A percentile compares a stretch with the other conserved stretches of the same genome.
These are phyloP conservation scores for Colletotrichum somersetense DNA, from an alignment of 2,329 filamentous ascomycete species.

Conservation along the genomic window DNA sequence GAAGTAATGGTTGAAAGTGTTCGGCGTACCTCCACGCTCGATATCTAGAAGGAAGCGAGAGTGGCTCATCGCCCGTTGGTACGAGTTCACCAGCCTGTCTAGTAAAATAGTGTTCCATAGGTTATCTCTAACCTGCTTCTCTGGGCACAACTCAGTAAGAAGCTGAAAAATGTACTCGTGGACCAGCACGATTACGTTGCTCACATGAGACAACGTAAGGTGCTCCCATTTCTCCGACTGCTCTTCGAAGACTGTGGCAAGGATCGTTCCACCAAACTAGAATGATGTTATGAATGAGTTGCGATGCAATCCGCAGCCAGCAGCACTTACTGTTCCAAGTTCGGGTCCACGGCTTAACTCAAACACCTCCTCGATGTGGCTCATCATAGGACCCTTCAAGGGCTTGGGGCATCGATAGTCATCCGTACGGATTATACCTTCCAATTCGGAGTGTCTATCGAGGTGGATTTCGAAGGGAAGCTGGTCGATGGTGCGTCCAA, in stretches of 20 bases:
- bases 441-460: constrained; percentile 44
- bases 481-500: not conserved
- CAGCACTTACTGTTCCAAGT: constrained; percentile 59
- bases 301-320: not conserved
- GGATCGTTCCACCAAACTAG: constrained; percentile 55
- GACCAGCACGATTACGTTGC: constrained; percentile 62
- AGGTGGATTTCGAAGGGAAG: constrained; percentile 28
- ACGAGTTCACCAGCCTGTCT: constrained; percentile 59
- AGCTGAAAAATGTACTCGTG: constrained; percentile 64
- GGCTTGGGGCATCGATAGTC: constrained; percentile 43
- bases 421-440: constrained; percentile 48
- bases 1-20: constrained; percentile 68
- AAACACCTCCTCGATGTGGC: constrained; percentile 48
- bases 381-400: constrained; percentile 53
- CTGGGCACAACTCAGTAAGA: constrained; percentile 58
- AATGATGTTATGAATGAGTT: not conserved
- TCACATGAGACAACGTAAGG: constrained; percentile 62
- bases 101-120: constrained; percentile 59
- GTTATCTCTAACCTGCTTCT: constrained; percentile 56
- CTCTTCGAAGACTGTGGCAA: constrained; percentile 62
- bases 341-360: constrained; percentile 63
- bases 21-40: constrained; percentile 59
- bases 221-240: constrained; percentile 67
- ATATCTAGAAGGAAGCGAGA: constrained; percentile 64
- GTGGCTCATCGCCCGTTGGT: constrained; percentile 62